These are phyloP conservation scores for Raddia guianensis DNA, from an alignment of 176 grass and related monocot species.

Conservation along the genomic window DNA sequence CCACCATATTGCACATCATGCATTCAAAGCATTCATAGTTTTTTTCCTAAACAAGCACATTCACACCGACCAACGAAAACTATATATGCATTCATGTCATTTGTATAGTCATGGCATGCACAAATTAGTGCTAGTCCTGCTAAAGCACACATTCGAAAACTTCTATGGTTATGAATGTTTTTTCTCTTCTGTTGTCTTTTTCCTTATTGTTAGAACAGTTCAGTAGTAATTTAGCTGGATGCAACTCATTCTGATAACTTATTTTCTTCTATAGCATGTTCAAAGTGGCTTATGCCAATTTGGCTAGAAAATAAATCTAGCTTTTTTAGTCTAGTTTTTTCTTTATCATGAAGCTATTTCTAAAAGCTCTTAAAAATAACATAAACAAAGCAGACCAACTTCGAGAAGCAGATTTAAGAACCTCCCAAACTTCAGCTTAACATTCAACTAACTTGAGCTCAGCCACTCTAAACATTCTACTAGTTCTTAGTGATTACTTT, in stretches of 20 bases:
- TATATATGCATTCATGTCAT: neutral
- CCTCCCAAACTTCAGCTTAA: no score
- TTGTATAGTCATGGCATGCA: neutral
- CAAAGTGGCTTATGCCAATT: no score
- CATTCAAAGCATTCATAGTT: neutral
- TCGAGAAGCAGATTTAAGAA: no score
- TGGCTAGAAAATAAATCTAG: no score
- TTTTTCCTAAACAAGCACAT: conserved; percentile 5
- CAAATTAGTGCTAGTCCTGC: neutral
- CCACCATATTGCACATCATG: neutral
- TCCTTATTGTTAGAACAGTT: neutral
- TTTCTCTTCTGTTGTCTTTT: neutral
- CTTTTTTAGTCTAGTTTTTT: no score
- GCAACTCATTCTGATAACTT: neutral
- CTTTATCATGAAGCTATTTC: no score
- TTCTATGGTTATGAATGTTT: neutral
- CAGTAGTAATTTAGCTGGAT: neutral
- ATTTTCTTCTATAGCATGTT: neutral
- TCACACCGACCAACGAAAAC: neutral
- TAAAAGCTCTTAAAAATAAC: no score
- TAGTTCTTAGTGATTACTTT: conserved; percentile 26
- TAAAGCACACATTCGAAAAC: neutral
- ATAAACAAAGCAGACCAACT: no score
- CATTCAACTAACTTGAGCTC: no score
- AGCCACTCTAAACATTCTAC: neutral